phyloP scores from a whole-genome alignment of 2,329 filamentous ascomycete species.

The Pyricularia pennisetigena region DNA sequence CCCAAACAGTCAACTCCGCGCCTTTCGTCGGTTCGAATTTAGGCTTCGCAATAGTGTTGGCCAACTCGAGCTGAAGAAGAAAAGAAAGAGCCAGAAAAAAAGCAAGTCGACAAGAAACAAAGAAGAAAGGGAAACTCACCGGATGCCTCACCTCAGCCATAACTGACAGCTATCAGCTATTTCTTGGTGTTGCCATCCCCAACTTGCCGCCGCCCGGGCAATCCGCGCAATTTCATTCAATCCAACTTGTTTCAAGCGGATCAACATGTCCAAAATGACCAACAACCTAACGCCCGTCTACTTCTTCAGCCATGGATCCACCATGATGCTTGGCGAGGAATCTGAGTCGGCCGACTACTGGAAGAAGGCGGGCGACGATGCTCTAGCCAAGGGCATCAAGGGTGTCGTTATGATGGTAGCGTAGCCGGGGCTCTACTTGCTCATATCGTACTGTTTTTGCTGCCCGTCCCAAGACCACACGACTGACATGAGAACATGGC shows the following conservation, averaged over 20 bases:
- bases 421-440: neutral
- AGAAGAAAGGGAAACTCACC: neutral
- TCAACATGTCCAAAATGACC: neutral
- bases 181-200: too few relatives aligned
- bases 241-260: neutral
- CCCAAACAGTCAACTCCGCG: neutral
- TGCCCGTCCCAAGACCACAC: too few relatives aligned
- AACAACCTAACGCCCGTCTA: conserved; percentile 42
- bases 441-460: conserved; percentile 10
- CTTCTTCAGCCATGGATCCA: conserved; percentile 62
- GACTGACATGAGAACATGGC: neutral
- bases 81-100: neutral
- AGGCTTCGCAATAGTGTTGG: neutral
- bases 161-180: neutral
- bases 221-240: neutral
- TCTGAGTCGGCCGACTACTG: conserved; percentile 52
- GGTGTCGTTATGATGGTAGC: conserved; percentile 55
- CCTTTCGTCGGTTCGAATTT: neutral
- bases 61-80: neutral
- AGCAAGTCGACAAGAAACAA: neutral
- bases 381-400: conserved; percentile 47
- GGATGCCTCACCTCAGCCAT: neutral
- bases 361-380: conserved; percentile 55
- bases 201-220: neutral
- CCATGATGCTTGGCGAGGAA: conserved; percentile 62